These are phyloP conservation scores for Poa pratensis DNA, from an alignment of 176 grass and related monocot genomes.

Conservation along the genomic window DNA sequence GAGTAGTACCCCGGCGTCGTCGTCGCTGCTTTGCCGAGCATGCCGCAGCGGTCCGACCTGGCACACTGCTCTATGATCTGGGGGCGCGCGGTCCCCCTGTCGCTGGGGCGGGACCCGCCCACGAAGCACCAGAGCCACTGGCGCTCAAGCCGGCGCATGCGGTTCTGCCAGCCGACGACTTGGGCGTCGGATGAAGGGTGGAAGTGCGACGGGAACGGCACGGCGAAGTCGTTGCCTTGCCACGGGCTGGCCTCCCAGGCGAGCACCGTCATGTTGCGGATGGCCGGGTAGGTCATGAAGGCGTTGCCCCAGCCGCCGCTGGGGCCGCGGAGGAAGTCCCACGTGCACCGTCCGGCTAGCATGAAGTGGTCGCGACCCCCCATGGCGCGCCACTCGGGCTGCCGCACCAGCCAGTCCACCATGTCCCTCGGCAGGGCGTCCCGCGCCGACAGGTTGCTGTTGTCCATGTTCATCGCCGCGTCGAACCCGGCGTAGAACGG, in stretches of 20 bases:
- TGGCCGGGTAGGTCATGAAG: conserved; percentile 51
- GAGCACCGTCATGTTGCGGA: conserved; percentile 66
- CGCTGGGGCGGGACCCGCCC: not conserved
- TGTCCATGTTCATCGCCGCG: conserved; percentile 35
- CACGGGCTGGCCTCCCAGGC: conserved; percentile 56
- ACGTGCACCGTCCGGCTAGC: conserved; percentile 36
- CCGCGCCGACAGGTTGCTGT: too few species aligned
- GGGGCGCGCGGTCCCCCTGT: not conserved
- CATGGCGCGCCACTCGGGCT: conserved; percentile 47
- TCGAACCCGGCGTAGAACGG: conserved; percentile 82
- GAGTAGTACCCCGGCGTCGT: not conserved
- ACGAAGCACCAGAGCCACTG: conserved; percentile 14
- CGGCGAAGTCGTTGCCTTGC: conserved; percentile 42
- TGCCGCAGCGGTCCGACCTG: not conserved
- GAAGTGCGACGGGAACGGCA: conserved; percentile 57
- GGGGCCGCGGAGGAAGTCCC: conserved; percentile 45
- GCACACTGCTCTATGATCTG: not conserved
- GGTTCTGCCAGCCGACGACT: not conserved
- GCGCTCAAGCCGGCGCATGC: not conserved
- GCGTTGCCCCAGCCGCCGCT: conserved; percentile 51
- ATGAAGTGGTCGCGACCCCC: conserved; percentile 64
- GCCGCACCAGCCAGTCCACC: not conserved
- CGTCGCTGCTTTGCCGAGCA: not conserved
- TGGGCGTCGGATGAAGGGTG: conserved; percentile 29
- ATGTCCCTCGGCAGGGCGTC: too few species aligned